Evolutionary conservation across 2,329 filamentous ascomycete genomes (phyloP).

Genomic region (Paracorniculantispora psalliotae): DNA sequence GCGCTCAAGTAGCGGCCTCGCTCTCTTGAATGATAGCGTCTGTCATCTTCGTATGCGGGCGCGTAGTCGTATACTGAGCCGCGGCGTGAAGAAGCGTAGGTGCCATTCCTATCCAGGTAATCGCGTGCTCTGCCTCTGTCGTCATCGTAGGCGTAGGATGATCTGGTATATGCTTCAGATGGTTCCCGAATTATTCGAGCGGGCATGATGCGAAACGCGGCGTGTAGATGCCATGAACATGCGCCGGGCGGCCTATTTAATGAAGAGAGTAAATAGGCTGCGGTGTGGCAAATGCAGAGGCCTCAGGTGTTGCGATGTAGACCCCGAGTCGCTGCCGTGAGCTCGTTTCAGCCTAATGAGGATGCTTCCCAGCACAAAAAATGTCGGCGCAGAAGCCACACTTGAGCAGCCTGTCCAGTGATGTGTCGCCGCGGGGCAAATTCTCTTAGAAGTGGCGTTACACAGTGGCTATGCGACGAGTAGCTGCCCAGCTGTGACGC

Average conservation of each 20-base stretch:
- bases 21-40: constrained; percentile 2
- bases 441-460: constrained; percentile 4
- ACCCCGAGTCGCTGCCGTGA: not conserved
- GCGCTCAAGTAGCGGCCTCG: not conserved
- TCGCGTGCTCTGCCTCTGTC: constrained; percentile 1
- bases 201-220: constrained; percentile 3
- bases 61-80: constrained; percentile 8
- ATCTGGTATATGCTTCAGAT: constrained; percentile 3
- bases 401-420: not conserved
- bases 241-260: not conserved
- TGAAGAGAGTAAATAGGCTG: not conserved
- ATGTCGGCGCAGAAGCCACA: not conserved
- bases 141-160: constrained; percentile 7
- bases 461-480: constrained; percentile 11
- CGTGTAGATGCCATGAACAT: constrained; percentile 6
- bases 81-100: constrained; percentile 5
- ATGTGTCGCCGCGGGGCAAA: constrained; percentile 4
- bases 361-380: constrained; percentile 1
- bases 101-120: not conserved
- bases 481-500: not conserved
- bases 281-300: not conserved
- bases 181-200: constrained; percentile 7
- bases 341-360: constrained; percentile 9
- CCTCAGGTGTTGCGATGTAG: not conserved
- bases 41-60: constrained; percentile 2